Percentiles rank a stretch among this genome's conserved stretches.
Evolutionary conservation across 768 basidiomycete species (phyloP).

Genomic region (Boletus rubescentipes): DNA sequence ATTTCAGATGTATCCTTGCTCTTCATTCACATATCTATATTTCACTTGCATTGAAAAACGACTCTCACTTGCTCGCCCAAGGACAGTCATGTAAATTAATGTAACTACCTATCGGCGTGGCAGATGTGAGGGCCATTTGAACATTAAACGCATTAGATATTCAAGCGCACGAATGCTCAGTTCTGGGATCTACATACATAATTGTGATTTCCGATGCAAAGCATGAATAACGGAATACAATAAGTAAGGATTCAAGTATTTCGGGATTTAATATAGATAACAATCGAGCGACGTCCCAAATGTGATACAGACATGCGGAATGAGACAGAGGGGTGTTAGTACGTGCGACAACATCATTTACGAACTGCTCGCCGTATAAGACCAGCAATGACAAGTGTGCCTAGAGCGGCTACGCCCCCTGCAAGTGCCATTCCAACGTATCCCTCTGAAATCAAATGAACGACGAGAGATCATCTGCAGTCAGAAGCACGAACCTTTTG

Average conservation of each 20-base stretch:
- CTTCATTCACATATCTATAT: slow-evolving; percentile 32
- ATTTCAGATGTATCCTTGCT: slow-evolving; percentile 27
- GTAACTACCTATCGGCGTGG: slow-evolving; percentile 23
- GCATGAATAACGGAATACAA: slow-evolving; percentile 23
- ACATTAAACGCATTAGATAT: not conserved
- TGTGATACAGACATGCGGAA: slow-evolving; percentile 17
- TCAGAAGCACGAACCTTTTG: slow-evolving; percentile 57
- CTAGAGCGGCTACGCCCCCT: slow-evolving; percentile 85
- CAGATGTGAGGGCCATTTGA: not conserved
- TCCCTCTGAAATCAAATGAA: slow-evolving; percentile 61
- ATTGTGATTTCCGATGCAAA: slow-evolving; percentile 8
- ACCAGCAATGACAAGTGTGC: slow-evolving; percentile 69
- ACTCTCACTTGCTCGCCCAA: slow-evolving; percentile 11
- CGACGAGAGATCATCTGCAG: not conserved
- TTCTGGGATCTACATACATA: slow-evolving; percentile 8
- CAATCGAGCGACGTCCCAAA: slow-evolving; percentile 6
- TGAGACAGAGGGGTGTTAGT: slow-evolving; percentile 14
- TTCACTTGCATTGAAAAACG: slow-evolving; percentile 25
- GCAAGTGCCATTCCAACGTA: slow-evolving; percentile 97
- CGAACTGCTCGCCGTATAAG: slow-evolving; percentile 81
- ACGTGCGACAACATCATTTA: slow-evolving; percentile 31
- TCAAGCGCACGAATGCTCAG: not conserved
- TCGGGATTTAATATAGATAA: slow-evolving; percentile 11
- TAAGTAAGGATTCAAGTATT: slow-evolving; percentile 22
- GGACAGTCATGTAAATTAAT: slow-evolving; percentile 30